Conservation (phyloP, 1,284 basidiomycete species). For the Tilletia indica region DNA sequence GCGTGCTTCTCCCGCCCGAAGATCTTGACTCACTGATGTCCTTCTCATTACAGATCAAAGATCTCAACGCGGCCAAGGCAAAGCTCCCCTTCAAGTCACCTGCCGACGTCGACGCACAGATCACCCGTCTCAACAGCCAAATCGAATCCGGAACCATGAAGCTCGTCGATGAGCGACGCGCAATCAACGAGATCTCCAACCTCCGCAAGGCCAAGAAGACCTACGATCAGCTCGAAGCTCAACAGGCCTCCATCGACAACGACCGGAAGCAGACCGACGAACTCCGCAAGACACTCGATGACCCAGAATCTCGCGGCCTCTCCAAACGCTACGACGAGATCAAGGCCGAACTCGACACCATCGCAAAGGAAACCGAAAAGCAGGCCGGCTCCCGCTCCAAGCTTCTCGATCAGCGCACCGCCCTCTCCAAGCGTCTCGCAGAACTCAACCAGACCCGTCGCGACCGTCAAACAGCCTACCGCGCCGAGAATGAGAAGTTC, state of each 20-base stretch:
- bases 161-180: conserved; percentile 92
- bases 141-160: conserved; percentile 90
- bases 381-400: conserved; percentile 76
- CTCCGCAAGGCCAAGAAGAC: conserved; percentile 54
- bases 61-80: conserved; percentile 75
- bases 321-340: conserved; percentile 80
- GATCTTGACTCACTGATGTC: not conserved
- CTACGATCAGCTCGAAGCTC: conserved; percentile 51
- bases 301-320: conserved; percentile 81
- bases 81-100: conserved; percentile 83
- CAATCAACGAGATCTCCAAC: conserved; percentile 81
- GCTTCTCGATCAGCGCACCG: conserved; percentile 83
- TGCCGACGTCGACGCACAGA: conserved; percentile 81
- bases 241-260: conserved; percentile 76
- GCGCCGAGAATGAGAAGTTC: conserved; percentile 48
- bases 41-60: conserved; percentile 69
- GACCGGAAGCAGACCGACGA: conserved; percentile 76
- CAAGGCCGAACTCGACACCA: conserved; percentile 78
- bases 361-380: conserved; percentile 84
- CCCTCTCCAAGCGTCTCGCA: conserved; percentile 63
- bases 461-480: conserved; percentile 59
- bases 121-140: conserved; percentile 71
- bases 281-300: conserved; percentile 79
- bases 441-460: conserved; percentile 76
- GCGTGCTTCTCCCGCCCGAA: not conserved